Percentiles rank a stretch among this genome's conserved stretches.
Evolutionary conservation across 2,329 filamentous ascomycete species (phyloP).

Genomic region (Camillea tinctor): DNA sequence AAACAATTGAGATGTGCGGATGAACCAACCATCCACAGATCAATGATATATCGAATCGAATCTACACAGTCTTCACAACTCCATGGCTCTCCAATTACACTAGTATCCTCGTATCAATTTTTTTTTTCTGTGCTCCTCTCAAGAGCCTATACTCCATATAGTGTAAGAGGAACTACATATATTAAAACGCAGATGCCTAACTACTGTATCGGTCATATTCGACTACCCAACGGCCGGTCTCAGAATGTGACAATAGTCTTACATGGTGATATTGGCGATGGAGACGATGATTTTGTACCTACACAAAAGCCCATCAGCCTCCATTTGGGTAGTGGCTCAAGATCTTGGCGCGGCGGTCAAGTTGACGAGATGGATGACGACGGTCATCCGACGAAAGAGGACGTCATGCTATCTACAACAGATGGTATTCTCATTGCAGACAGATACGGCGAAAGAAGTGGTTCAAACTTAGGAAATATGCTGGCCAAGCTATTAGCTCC

Average conservation of each 20-base stretch:
- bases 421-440: neutral
- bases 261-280: neutral
- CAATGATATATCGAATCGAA: no score
- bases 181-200: neutral
- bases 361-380: neutral
- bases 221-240: neutral
- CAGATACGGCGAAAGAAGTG: neutral
- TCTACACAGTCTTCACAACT: no score
- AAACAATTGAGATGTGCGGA: neutral
- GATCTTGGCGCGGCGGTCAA: neutral
- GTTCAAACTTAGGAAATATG: neutral
- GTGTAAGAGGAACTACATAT: no score
- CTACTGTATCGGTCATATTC: neutral
- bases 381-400: neutral
- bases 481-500: neutral
- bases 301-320: neutral
- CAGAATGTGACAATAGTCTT: neutral
- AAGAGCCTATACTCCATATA: no score
- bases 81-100: no score
- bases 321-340: neutral
- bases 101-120: no score
- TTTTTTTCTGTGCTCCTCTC: no score
- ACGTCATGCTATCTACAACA: neutral
- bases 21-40: neutral
- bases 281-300: neutral